phyloP scores from a whole-genome alignment of 305 asterid species.

The Fraxinus baroniana region DNA sequence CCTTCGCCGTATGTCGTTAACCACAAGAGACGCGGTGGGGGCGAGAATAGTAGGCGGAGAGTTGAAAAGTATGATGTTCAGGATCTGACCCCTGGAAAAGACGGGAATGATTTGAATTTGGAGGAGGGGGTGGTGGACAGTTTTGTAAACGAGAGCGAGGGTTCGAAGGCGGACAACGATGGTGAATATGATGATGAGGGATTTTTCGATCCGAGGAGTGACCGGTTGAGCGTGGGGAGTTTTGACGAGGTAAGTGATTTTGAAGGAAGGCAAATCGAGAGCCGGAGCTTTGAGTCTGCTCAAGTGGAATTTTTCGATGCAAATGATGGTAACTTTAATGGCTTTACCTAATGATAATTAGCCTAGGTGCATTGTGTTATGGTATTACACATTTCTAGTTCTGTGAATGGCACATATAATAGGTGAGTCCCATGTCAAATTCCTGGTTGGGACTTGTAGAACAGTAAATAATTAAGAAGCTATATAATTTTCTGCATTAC shows the following conservation, averaged over 20 bases:
- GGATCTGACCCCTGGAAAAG: constrained; percentile 19
- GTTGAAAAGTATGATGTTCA: constrained; percentile 25
- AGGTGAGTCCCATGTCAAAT: not conserved
- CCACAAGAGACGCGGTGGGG: constrained; percentile 68
- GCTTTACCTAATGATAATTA: not conserved
- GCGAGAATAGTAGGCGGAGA: constrained; percentile 32
- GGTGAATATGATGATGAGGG: constrained; percentile 34
- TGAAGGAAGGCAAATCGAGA: constrained; percentile 36
- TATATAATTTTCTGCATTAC: not conserved
- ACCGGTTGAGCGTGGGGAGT: constrained; percentile 32
- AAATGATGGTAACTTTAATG: constrained; percentile 48
- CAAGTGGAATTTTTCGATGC: constrained; percentile 80
- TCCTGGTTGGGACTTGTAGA: not conserved
- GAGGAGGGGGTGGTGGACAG: constrained; percentile 25
- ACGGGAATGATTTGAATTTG: constrained; percentile 25
- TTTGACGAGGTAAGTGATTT: constrained; percentile 30
- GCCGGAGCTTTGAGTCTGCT: constrained; percentile 55
- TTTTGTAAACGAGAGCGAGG: constrained; percentile 20
- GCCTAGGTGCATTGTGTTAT: not conserved
- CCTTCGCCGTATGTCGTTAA: constrained; percentile 80
- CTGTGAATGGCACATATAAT: not conserved
- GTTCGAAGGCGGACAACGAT: constrained; percentile 17
- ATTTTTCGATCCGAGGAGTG: constrained; percentile 42
- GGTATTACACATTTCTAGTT: not conserved
- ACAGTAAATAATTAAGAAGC: not conserved